Conservation (phyloP, 2,329 filamentous ascomycete genomes). For the Shiraia sp. region DNA sequence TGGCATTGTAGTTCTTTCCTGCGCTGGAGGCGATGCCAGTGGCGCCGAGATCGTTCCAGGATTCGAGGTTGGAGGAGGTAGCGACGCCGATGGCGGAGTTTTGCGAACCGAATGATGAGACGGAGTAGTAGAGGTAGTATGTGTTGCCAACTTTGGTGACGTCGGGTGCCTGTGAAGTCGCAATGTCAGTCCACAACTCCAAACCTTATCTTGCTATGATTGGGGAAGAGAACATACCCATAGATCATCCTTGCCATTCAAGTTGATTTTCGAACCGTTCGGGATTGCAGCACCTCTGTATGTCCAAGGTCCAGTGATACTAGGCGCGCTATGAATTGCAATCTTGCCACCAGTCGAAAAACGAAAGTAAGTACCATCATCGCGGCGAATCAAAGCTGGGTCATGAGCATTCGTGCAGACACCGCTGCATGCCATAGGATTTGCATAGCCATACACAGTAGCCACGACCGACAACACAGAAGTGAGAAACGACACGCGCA, state of each 20-base stretch:
- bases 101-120: conserved; percentile 65
- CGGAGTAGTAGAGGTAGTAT: conserved; percentile 70
- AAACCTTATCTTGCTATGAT: too few relatives aligned
- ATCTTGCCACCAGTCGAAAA: conserved; percentile 58
- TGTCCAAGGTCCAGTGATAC: conserved; percentile 57
- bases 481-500: conserved; percentile 22
- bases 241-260: conserved; percentile 53
- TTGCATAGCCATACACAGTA: conserved; percentile 41
- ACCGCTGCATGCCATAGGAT: conserved; percentile 48
- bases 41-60: conserved; percentile 63
- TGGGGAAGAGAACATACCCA: conserved; percentile 49
- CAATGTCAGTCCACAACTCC: background rate
- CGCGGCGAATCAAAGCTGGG: conserved; percentile 53
- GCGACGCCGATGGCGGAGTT: conserved; percentile 65
- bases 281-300: conserved; percentile 53
- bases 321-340: conserved; percentile 53
- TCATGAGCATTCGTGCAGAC: conserved; percentile 53
- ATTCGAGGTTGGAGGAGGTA: conserved; percentile 54
- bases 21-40: conserved; percentile 53
- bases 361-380: conserved; percentile 57
- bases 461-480: conserved; percentile 21
- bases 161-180: conserved; percentile 65
- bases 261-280: conserved; percentile 50
- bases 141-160: conserved; percentile 59
- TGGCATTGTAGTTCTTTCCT: conserved; percentile 52